Evolutionary conservation across 2,329 filamentous ascomycete genomes (phyloP).

Genomic region (Penicillium olsonii): DNA sequence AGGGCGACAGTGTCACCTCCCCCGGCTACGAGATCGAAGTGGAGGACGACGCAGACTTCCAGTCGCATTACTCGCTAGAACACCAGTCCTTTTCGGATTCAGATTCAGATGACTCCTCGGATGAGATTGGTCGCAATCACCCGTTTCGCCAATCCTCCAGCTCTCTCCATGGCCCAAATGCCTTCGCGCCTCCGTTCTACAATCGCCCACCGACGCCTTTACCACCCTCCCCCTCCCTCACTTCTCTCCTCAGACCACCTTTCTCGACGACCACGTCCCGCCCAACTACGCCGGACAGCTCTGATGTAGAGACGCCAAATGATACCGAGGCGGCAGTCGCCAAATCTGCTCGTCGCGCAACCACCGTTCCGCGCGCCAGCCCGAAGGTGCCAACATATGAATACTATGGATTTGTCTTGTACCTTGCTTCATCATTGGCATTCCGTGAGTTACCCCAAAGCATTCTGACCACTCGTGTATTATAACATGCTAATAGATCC

Average conservation of each 20-base stretch:
- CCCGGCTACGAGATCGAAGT: conserved; percentile 31
- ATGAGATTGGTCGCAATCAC: conserved; percentile 36
- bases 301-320: conserved; percentile 73
- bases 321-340: conserved; percentile 63
- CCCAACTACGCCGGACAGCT: conserved; percentile 91
- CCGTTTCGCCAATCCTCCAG: conserved; percentile 44
- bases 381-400: conserved; percentile 99
- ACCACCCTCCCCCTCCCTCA: conserved; percentile 88
- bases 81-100: conserved; percentile 40
- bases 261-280: conserved; percentile 71
- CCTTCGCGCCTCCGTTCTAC: conserved; percentile 86
- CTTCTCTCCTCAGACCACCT: conserved; percentile 77
- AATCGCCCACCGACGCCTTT: conserved; percentile 93
- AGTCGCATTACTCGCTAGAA: conserved; percentile 48
- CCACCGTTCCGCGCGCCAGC: conserved; percentile 75
- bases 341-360: conserved; percentile 59
- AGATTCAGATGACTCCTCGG: conserved; percentile 34
- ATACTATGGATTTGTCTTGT: conserved; percentile 98
- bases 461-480: not conserved
- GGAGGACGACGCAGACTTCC: conserved; percentile 47
- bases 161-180: conserved; percentile 46
- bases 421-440: conserved; percentile 79
- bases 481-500: conserved; percentile 7
- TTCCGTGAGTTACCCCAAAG: conserved; percentile 62
- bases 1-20: conserved; percentile 31